phyloP scores from a whole-genome alignment of 2,329 filamentous ascomycete genomes.

The Pyrenochaeta sp. region DNA sequence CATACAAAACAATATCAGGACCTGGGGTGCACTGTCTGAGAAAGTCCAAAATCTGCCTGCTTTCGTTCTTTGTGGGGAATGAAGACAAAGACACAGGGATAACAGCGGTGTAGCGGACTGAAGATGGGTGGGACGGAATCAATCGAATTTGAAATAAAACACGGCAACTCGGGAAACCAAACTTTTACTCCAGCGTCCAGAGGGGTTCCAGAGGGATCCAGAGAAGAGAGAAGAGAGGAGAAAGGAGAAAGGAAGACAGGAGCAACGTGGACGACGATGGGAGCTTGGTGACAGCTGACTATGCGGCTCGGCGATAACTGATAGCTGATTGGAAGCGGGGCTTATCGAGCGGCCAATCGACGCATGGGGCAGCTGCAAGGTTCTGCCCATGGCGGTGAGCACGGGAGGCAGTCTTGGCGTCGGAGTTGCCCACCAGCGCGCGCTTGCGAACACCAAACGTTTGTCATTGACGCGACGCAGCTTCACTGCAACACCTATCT shows the following conservation, averaged over 20 bases:
- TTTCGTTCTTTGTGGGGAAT: conserved; percentile 12
- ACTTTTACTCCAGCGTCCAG: conserved; percentile 10
- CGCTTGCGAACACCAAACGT: conserved; percentile 2
- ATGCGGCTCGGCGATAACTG: conserved; percentile 28
- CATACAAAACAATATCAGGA: too few relatives aligned
- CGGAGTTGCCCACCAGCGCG: conserved; percentile 20
- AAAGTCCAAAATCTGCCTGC: conserved; percentile 4
- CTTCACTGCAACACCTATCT: neutral
- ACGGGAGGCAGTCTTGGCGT: conserved; percentile 27
- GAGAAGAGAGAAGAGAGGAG: conserved; percentile 13
- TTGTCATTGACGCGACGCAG: conserved; percentile 13
- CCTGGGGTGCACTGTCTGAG: too few relatives aligned
- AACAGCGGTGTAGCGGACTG: conserved; percentile 1
- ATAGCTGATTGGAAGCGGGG: conserved; percentile 28
- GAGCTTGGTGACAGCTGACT: conserved; percentile 27
- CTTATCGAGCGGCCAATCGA: conserved; percentile 34
- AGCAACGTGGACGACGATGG: conserved; percentile 21
- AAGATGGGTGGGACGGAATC: neutral
- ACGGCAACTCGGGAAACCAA: conserved; percentile 8
- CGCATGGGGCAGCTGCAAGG: conserved; percentile 37
- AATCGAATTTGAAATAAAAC: neutral
- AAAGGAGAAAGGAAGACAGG: conserved; percentile 13
- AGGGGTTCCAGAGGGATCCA: conserved; percentile 18
- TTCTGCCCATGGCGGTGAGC: conserved; percentile 5
- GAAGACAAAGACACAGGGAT: conserved; percentile 17